A percentile compares a stretch with the other conserved stretches of the same genome.
phyloP scores from a whole-genome alignment of 495 filamentous ascomycete genomes.

The Penicillium coffeae region DNA sequence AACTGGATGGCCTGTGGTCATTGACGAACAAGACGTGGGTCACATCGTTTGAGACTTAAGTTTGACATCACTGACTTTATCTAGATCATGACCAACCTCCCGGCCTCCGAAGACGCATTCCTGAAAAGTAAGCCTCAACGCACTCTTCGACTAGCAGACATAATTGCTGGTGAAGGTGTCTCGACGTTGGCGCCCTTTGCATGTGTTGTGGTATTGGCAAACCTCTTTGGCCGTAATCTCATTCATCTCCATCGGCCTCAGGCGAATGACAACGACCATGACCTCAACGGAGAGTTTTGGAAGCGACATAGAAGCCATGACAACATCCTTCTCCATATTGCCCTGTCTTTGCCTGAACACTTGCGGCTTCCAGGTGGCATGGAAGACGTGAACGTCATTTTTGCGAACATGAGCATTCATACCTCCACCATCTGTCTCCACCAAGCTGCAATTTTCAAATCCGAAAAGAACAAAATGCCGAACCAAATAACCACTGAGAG shows the following conservation, averaged over 20 bases:
- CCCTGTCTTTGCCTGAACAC: conserved; percentile 76
- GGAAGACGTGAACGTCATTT: conserved; percentile 80
- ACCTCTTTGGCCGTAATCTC: conserved; percentile 90
- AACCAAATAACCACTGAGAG: conserved; percentile 77
- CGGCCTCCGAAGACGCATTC: conserved; percentile 82
- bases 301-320: conserved; percentile 87
- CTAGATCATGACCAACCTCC: conserved; percentile 79
- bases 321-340: conserved; percentile 81
- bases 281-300: conserved; percentile 95
- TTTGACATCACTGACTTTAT: conserved; percentile 11
- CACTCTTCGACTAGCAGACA: conserved; percentile 64
- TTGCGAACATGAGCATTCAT: conserved; percentile 95
- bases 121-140: conserved; percentile 69
- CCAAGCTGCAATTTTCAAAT: conserved; percentile 96
- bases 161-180: conserved; percentile 67
- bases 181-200: conserved; percentile 72
- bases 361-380: conserved; percentile 78
- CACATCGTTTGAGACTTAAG: neutral
- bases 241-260: conserved; percentile 90
- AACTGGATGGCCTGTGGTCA: conserved; percentile 92
- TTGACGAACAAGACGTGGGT: conserved; percentile 85
- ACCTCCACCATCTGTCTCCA: conserved; percentile 96
- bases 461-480: conserved; percentile 81
- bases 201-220: conserved; percentile 78
- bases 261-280: conserved; percentile 74